A percentile compares a stretch with the other conserved stretches of the same genome.
Conservation (phyloP, 2,329 filamentous ascomycete species). For the Raffaelea deltoideospora region DNA sequence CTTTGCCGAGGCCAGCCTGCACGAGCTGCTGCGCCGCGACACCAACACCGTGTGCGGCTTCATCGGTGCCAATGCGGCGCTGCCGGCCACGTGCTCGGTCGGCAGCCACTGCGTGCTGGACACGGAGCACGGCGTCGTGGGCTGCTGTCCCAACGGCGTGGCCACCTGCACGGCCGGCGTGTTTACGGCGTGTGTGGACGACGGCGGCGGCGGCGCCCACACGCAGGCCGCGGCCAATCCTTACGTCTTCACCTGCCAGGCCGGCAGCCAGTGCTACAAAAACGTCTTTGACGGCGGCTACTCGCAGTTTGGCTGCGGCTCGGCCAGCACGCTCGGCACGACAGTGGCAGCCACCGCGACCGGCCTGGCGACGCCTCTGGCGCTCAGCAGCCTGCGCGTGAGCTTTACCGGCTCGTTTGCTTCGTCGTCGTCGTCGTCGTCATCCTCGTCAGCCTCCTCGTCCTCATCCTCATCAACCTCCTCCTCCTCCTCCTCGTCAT, state of each 20-base stretch:
- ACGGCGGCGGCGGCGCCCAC: constrained; percentile 28
- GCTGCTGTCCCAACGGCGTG: constrained; percentile 32
- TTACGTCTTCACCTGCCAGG: constrained; percentile 40
- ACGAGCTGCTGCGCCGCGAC: constrained; percentile 23
- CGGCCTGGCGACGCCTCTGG: constrained; percentile 21
- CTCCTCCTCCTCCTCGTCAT: constrained; percentile 4
- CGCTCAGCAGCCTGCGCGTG: constrained; percentile 24
- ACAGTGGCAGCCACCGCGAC: constrained; percentile 31
- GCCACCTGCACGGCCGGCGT: constrained; percentile 37
- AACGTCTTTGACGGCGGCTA: constrained; percentile 40
- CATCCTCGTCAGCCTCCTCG: constrained; percentile 2
- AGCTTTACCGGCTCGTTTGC: constrained; percentile 19
- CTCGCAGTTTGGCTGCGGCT: constrained; percentile 42
- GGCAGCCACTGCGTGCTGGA: constrained; percentile 45
- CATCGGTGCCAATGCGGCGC: constrained; percentile 32
- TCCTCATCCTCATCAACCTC: constrained; percentile 1
- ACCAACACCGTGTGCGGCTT: constrained; percentile 43
- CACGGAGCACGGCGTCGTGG: constrained; percentile 13
- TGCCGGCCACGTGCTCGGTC: constrained; percentile 40
- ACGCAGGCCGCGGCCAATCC: constrained; percentile 31
- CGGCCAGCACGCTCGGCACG: constrained; percentile 29
- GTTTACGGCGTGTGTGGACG: constrained; percentile 42
- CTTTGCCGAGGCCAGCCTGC: constrained; percentile 17
- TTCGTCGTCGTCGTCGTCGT: constrained; percentile 6
- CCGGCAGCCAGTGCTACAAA: constrained; percentile 35